phyloP scores from a whole-genome alignment of 2,329 filamentous ascomycete genomes.

The Dactylellina drechsleri region DNA sequence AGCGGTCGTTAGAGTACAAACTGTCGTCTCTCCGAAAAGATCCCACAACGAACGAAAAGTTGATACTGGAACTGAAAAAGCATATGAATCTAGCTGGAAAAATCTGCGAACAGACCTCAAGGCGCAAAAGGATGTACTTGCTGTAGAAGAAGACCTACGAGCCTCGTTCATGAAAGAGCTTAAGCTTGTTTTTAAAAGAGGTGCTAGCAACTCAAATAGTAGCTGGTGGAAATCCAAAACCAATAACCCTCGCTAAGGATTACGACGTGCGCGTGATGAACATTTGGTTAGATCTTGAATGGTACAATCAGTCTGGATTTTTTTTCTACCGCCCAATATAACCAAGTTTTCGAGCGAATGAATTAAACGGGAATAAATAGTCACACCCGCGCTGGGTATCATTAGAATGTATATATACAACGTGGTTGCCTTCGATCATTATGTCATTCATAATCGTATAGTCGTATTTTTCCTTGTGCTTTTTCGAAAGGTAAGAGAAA shows the following conservation, averaged over 20 bases:
- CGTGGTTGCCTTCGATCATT: slow-evolving; percentile 8
- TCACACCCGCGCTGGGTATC: slow-evolving; percentile 12
- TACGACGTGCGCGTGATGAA: no score
- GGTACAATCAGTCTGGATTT: no score
- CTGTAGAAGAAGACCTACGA: slow-evolving; percentile 41
- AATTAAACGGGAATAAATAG: no score
- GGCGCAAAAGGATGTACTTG: slow-evolving; percentile 41
- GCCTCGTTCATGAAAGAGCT: slow-evolving; percentile 35
- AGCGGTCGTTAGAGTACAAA: slow-evolving; percentile 18
- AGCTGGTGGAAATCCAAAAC: slow-evolving; percentile 30
- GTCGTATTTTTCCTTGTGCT: not conserved
- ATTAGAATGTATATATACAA: slow-evolving; percentile 34
- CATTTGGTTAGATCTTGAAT: no score
- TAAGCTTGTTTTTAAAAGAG: slow-evolving; percentile 21
- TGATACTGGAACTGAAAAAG: slow-evolving; percentile 30
- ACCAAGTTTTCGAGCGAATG: no score
- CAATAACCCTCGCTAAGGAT: no score
- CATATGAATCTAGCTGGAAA: slow-evolving; percentile 38
- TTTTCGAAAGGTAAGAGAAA: not conserved
- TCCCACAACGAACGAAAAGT: slow-evolving; percentile 20
- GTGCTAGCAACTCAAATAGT: not conserved
- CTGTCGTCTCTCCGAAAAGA: slow-evolving; percentile 19
- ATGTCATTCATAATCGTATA: slow-evolving; percentile 15
- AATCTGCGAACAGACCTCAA: slow-evolving; percentile 36
- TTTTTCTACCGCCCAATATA: no score